Evolutionary conservation across 495 filamentous ascomycete species (phyloP).

Genomic region (Xylaria longipes): DNA sequence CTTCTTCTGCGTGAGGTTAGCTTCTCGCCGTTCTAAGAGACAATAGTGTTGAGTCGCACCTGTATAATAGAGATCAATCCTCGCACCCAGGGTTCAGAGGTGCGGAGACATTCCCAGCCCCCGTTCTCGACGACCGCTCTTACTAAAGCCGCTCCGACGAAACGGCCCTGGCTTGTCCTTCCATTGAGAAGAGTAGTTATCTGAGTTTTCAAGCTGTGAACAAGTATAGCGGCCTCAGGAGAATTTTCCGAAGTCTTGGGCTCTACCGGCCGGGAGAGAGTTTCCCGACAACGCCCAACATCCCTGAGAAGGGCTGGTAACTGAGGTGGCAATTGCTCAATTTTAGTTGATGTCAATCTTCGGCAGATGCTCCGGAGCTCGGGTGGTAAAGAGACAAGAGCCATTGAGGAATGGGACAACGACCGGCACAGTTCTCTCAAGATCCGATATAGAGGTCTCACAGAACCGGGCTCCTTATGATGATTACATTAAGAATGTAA

Average conservation of each 20-base stretch:
- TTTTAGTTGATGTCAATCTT: slow-evolving; percentile 67
- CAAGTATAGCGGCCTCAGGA: slow-evolving; percentile 65
- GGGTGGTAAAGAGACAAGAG: slow-evolving; percentile 43
- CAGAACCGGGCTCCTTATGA: background rate
- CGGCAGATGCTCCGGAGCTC: slow-evolving; percentile 70
- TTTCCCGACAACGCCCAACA: slow-evolving; percentile 64
- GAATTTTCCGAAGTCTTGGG: slow-evolving; percentile 58
- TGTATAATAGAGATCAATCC: slow-evolving; percentile 72
- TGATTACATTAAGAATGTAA: background rate
- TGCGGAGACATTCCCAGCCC: slow-evolving; percentile 76
- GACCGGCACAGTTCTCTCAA: background rate
- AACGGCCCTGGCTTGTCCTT: slow-evolving; percentile 72
- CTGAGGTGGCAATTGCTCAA: slow-evolving; percentile 67
- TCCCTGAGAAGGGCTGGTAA: slow-evolving; percentile 66
- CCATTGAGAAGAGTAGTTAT: slow-evolving; percentile 78
- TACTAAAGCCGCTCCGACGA: slow-evolving; percentile 75
- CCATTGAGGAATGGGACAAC: slow-evolving; percentile 23
- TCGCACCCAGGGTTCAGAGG: slow-evolving; percentile 73
- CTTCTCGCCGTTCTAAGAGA: slow-evolving; percentile 10
- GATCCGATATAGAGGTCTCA: background rate
- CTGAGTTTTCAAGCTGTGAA: slow-evolving; percentile 81
- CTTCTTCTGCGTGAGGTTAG: slow-evolving; percentile 63
- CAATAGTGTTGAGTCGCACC: slow-evolving; percentile 51
- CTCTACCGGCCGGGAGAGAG: slow-evolving; percentile 59
- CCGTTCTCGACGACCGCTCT: slow-evolving; percentile 83